Base-by-base conservation (phyloP, 2,329 filamentous ascomycete species). In the Verticillium longisporum region DNA sequence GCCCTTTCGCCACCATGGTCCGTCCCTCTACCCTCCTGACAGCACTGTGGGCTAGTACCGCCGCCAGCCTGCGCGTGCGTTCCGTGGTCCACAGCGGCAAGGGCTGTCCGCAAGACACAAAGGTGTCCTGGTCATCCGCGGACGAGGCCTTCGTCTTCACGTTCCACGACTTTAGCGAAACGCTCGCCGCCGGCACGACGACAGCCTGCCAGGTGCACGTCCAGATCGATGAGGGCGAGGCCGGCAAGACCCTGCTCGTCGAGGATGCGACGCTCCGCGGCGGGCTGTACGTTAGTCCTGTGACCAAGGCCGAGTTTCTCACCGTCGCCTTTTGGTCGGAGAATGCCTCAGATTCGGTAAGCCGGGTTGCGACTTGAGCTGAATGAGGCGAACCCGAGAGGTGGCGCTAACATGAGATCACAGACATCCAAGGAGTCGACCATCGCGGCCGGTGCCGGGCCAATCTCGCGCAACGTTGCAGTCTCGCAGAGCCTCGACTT, bases 141-240 rank as follows among this genome's bases (percentile, higher is more conserved):
- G 60, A 67, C 26, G 62, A 62, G 33, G 65, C 63, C 26, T 50
- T 61, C 26, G 75, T 77, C 62, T 78, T 75, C 62, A 77, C 76
- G 60, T 68, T 77, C 62, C 72, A 76, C 0, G 76, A 71, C 59
- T 75, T 77, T 58, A 75, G 77, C 64, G 61, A 68, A 37, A 68
- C 72, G 34, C 66, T 75, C 63, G 70, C 74, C 62, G 70, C 69
- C 34, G 74, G 70, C 15, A 73, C 77, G 61, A 62, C 56, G 32
- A 61, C 62, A 26, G 59, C 50, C 59, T 64, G 61, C 18, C 62
- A 64, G 54, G 58, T 64, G 3, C 61, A 64, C 45, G 6, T 64
- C 33, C 38, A 60, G 31, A 21, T 64, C 31, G 62, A 64, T 38
- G 56, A 61, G 14, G 59, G 62, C 21, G 59, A 62, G 7, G 4